A percentile compares a stretch with the other conserved stretches of the same genome.
Conservation (phyloP, 768 basidiomycete genomes). For the Ramaria rubella region DNA sequence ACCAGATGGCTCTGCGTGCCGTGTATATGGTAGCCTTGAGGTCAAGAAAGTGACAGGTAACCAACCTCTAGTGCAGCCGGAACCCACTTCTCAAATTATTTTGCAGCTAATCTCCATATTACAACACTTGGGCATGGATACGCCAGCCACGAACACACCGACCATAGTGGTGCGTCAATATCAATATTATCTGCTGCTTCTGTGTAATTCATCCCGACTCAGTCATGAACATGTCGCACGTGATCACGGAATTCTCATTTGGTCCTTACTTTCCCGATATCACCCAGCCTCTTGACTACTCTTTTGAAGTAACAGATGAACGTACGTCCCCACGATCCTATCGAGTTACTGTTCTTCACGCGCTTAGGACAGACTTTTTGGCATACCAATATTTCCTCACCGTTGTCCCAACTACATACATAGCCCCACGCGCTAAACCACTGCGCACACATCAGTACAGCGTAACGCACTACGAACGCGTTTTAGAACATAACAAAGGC, state of each 20-base stretch:
- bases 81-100: background rate
- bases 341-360: conserved; percentile 5
- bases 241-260: conserved; percentile 95
- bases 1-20: conserved; percentile 68
- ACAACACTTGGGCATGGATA: conserved; percentile 96
- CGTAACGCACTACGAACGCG: conserved; percentile 85
- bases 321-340: conserved; percentile 39
- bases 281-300: conserved; percentile 87
- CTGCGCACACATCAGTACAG: conserved; percentile 83
- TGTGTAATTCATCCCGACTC: background rate
- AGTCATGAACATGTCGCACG: conserved; percentile 97
- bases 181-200: background rate
- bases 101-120: conserved; percentile 82
- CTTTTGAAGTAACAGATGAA: conserved; percentile 65
- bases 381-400: conserved; percentile 94
- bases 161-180: conserved; percentile 65
- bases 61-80: conserved; percentile 5
- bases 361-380: conserved; percentile 57
- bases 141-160: conserved; percentile 76
- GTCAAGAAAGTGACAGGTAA: conserved; percentile 88
- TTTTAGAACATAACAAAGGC: conserved; percentile 65
- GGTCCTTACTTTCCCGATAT: conserved; percentile 96
- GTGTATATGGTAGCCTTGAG: conserved; percentile 73
- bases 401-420: conserved; percentile 92
- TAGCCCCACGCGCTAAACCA: conserved; percentile 60